Evolutionary conservation across 2,329 filamentous ascomycete genomes (phyloP).

Genomic region (Penicillium sp.): DNA sequence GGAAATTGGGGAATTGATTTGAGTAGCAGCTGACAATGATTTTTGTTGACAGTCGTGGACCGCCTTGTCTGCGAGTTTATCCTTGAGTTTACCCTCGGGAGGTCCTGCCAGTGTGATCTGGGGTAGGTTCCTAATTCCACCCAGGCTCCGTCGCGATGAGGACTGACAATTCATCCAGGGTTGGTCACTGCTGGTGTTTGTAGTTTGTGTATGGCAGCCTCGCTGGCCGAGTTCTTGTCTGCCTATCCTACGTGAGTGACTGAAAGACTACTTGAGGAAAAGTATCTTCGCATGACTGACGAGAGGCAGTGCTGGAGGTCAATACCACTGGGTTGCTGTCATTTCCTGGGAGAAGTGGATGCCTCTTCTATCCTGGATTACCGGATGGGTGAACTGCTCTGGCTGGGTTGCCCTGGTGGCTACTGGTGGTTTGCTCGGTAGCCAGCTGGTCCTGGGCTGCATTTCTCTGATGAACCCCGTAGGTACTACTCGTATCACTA

Average conservation of each 20-base stretch:
- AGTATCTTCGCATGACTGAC: constrained; percentile 11
- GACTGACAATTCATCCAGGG: constrained; percentile 19
- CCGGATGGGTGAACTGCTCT: constrained; percentile 67
- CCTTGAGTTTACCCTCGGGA: constrained; percentile 65
- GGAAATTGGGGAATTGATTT: not conserved
- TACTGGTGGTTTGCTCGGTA: constrained; percentile 65
- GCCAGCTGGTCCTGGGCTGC: constrained; percentile 64
- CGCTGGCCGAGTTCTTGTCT: constrained; percentile 68
- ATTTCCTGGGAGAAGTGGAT: constrained; percentile 60
- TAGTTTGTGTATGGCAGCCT: constrained; percentile 67
- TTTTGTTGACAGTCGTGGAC: constrained; percentile 53
- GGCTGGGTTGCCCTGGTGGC: constrained; percentile 68
- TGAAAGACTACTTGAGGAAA: too few species aligned
- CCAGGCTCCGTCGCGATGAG: not conserved
- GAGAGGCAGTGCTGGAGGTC: constrained; percentile 51
- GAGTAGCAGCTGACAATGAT: constrained; percentile 4
- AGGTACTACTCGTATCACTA: constrained; percentile 2
- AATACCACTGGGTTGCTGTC: constrained; percentile 70
- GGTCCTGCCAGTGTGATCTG: constrained; percentile 70
- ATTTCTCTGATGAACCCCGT: constrained; percentile 60
- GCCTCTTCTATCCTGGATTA: constrained; percentile 65
- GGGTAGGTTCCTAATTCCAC: constrained; percentile 50
- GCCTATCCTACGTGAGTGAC: constrained; percentile 54
- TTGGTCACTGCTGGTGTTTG: constrained; percentile 62
- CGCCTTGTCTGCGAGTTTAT: constrained; percentile 57